A percentile compares a stretch with the other conserved stretches of the same genome.
Conservation (phyloP, 108 stramenopile genomes). For the Nitzschia inconspicua region DNA sequence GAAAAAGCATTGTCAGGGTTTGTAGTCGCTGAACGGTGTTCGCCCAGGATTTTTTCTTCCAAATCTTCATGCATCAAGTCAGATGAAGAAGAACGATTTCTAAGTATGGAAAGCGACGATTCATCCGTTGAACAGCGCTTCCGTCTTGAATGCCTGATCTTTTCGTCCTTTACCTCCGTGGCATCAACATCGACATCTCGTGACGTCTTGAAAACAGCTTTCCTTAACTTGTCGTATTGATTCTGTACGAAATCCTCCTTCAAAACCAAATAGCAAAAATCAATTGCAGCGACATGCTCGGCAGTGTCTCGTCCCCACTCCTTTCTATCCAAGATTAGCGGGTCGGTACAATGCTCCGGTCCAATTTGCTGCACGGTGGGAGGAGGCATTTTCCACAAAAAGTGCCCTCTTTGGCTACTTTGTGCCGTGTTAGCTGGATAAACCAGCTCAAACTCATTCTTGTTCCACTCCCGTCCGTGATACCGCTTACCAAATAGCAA, state of each 20-base stretch:
- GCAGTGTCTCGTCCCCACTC: constrained; percentile 29
- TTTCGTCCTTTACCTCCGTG: background rate
- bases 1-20: too few relatives aligned
- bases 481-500: constrained; percentile 21
- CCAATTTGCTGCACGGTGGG: constrained; percentile 6
- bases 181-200: too few relatives aligned
- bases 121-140: background rate
- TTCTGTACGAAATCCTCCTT: constrained; percentile 20
- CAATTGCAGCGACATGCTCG: constrained; percentile 32
- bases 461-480: constrained; percentile 41
- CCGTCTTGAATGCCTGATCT: background rate
- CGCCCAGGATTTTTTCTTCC: too few relatives aligned
- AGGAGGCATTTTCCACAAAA: constrained; percentile 31
- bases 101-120: background rate
- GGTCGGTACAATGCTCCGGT: background rate
- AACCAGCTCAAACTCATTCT: constrained; percentile 17
- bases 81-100: background rate
- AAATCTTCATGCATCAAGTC: too few relatives aligned
- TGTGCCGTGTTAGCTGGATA: constrained; percentile 1
- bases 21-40: too few relatives aligned
- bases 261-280: constrained; percentile 40
- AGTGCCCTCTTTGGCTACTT: background rate
- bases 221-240: constrained; percentile 17
- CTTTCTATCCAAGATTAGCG: background rate
- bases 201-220: background rate